Conservation (phyloP, 305 asterid genomes). For the Striga hermonthica region DNA sequence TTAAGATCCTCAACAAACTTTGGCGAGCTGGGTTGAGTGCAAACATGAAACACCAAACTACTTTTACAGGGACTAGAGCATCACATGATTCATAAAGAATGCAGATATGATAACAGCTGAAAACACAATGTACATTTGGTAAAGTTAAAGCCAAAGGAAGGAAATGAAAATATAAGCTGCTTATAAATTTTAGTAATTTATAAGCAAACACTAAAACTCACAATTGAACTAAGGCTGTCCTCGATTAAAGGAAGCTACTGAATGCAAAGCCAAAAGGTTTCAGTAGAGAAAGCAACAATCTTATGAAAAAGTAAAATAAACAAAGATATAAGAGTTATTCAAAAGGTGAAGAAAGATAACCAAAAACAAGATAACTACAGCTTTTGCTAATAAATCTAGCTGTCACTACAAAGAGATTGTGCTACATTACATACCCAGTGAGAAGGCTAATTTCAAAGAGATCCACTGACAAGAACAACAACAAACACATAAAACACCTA, state of each 20-base stretch:
- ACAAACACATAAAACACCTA: conserved; percentile 18
- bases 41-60: conserved; percentile 1
- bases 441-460: neutral
- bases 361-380: no score
- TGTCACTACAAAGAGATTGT: no score
- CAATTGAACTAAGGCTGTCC: no score
- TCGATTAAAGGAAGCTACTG: no score
- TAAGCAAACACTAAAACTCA: no score
- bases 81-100: conserved; percentile 11
- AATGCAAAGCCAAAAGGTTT: no score
- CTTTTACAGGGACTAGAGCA: conserved; percentile 11
- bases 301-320: no score
- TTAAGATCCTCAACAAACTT: conserved; percentile 10
- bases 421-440: neutral
- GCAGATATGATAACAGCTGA: conserved; percentile 14
- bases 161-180: neutral
- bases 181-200: no score
- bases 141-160: neutral
- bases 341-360: no score
- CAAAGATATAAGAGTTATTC: no score
- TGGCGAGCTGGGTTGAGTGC: conserved; percentile 7
- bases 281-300: no score
- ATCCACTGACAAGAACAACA: neutral
- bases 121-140: neutral
- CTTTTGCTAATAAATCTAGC: no score